phyloP scores from a whole-genome alignment of 805 yeast genomes.

The Metschnikowia lunata region DNA sequence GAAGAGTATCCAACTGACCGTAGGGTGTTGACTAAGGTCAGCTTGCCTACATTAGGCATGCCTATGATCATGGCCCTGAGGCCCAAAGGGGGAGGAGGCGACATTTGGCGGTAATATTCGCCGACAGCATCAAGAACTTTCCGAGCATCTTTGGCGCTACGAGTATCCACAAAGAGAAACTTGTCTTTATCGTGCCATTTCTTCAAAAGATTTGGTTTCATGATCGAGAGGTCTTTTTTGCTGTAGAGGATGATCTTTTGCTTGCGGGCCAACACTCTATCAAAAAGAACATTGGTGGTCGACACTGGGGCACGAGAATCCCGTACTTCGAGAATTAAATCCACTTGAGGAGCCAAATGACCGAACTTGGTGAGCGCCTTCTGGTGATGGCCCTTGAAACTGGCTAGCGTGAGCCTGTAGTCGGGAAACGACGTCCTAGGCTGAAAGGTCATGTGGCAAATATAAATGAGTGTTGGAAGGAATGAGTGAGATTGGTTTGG shows the following conservation, averaged over 20 bases:
- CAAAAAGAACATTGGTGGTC: conserved; percentile 76
- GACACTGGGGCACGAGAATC: conserved; percentile 88
- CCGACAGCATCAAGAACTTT: conserved; percentile 48
- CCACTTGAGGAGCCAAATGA: conserved; percentile 71
- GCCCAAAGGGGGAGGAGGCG: conserved; percentile 82
- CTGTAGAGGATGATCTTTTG: conserved; percentile 67
- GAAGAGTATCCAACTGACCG: conserved; percentile 41
- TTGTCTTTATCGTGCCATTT: conserved; percentile 36
- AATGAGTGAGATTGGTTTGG: no score
- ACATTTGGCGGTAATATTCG: conserved; percentile 41
- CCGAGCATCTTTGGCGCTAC: conserved; percentile 46
- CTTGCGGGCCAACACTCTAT: conserved; percentile 53
- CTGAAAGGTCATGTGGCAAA: conserved; percentile 39
- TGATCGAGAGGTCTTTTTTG: conserved; percentile 59
- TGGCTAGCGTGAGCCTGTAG: conserved; percentile 64
- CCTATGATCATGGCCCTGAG: conserved; percentile 75
- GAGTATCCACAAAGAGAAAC: conserved; percentile 53
- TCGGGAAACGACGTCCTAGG: conserved; percentile 75
- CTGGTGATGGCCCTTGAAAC: conserved; percentile 88
- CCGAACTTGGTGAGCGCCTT: conserved; percentile 68
- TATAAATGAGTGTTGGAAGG: no score
- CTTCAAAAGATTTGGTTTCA: conserved; percentile 32
- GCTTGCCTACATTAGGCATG: conserved; percentile 98
- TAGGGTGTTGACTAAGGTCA: conserved; percentile 75
- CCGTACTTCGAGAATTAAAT: conserved; percentile 76